Evolutionary conservation across 2,329 filamentous ascomycete genomes (phyloP).

Genomic region (Xenoacremonium recifei): DNA sequence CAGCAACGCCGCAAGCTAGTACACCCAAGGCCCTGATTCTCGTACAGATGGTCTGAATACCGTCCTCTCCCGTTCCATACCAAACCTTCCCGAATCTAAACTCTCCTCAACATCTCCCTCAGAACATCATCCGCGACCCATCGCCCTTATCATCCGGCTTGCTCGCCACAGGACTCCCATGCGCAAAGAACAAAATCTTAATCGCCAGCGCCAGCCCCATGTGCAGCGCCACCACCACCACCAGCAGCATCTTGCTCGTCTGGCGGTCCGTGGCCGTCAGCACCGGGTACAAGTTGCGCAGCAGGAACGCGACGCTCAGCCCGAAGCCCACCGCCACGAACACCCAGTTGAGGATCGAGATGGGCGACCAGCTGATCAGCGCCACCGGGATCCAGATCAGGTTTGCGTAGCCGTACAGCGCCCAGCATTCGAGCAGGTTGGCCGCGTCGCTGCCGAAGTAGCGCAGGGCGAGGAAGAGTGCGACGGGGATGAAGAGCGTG

Average conservation of each 20-base stretch:
- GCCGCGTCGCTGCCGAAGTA: constrained; percentile 96
- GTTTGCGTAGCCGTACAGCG: constrained; percentile 94
- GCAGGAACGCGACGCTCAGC: constrained; percentile 76
- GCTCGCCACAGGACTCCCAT: constrained; percentile 55
- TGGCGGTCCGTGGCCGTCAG: constrained; percentile 90
- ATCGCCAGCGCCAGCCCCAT: constrained; percentile 90
- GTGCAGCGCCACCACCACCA: constrained; percentile 82
- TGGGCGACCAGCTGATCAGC: constrained; percentile 83
- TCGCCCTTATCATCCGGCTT: constrained; percentile 31
- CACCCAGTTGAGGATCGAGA: constrained; percentile 86
- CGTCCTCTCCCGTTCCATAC: not conserved
- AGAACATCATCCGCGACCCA: constrained; percentile 15
- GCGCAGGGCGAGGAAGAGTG: constrained; percentile 81
- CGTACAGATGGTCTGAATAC: constrained; percentile 4
- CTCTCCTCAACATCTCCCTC: too few relatives aligned
- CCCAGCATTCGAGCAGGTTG: constrained; percentile 92
- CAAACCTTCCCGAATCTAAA: not conserved
- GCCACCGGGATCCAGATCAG: constrained; percentile 96
- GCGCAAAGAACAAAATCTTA: constrained; percentile 95
- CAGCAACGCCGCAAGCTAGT: constrained; percentile 5
- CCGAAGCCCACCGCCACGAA: constrained; percentile 88
- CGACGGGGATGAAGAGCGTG: constrained; percentile 80
- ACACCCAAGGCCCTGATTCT: constrained; percentile 1
- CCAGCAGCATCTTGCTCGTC: constrained; percentile 81
- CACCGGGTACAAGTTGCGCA: constrained; percentile 87